Conservation (phyloP, 768 basidiomycete genomes). For the Naematelia aurantialba region DNA sequence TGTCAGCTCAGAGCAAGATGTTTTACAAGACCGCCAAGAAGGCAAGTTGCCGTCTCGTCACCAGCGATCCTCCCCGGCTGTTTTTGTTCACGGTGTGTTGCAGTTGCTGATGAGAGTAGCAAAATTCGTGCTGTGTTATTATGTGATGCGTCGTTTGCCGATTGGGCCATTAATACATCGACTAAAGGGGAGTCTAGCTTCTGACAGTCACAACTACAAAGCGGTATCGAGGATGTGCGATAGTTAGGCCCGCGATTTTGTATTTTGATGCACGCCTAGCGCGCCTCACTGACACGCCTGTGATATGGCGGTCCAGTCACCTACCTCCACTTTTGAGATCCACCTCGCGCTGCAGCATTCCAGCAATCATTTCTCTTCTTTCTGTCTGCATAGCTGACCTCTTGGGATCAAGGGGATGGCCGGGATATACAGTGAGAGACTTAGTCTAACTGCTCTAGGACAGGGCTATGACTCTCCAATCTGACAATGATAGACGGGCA, state of each 20-base stretch:
- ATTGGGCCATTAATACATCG: background rate
- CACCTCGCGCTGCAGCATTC: no score
- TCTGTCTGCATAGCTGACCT: background rate
- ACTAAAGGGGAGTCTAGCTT: background rate
- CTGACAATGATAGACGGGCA: constrained; percentile 57
- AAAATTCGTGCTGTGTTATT: constrained; percentile 92
- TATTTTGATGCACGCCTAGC: background rate
- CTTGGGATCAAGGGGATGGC: constrained; percentile 25
- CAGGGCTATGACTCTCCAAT: background rate
- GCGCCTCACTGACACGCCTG: background rate
- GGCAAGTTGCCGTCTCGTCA: constrained; percentile 55
- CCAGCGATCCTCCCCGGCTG: background rate
- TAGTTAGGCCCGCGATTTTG: background rate
- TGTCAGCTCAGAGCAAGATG: constrained; percentile 90
- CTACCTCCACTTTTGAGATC: constrained; percentile 3
- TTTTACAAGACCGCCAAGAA: constrained; percentile 99
- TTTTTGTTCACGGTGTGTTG: background rate
- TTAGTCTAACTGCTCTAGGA: background rate
- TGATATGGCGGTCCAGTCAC: background rate
- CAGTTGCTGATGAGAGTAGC: constrained; percentile 55
- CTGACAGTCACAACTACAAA: background rate
- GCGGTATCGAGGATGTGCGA: background rate
- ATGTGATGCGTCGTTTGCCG: constrained; percentile 36
- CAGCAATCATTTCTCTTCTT: background rate
- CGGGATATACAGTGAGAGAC: constrained; percentile 40